phyloP scores from a whole-genome alignment of 2,329 filamentous ascomycete species.

The Alternaria sp. region DNA sequence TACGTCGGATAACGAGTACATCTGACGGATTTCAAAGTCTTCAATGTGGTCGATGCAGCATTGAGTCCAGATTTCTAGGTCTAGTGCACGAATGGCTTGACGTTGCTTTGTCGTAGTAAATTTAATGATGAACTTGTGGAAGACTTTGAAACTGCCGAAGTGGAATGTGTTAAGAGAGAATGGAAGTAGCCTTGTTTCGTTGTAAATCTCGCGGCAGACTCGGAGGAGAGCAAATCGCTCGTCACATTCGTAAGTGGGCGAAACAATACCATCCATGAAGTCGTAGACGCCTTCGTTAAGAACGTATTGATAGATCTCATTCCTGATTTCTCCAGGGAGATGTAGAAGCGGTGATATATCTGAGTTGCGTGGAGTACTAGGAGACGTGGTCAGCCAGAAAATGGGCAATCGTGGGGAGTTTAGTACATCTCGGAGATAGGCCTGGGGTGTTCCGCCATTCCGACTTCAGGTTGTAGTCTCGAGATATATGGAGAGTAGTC shows the following conservation, averaged over 20 bases:
- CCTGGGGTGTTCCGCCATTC: background rate
- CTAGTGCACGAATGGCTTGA: background rate
- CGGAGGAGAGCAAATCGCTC: constrained; percentile 5
- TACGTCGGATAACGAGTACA: background rate
- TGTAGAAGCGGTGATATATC: background rate
- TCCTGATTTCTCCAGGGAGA: constrained; percentile 10
- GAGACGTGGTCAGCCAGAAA: background rate
- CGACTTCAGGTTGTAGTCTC: background rate
- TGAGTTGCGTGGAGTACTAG: background rate
- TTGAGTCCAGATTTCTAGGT: background rate
- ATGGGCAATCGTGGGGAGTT: background rate
- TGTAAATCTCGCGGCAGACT: constrained; percentile 20
- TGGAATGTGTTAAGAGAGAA: constrained; percentile 12
- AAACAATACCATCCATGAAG: background rate
- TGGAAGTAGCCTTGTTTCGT: constrained; percentile 4
- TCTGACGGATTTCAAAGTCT: background rate
- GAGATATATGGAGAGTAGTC: background rate
- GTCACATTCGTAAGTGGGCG: background rate
- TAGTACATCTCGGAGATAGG: background rate
- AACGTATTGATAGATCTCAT: constrained; percentile 6
- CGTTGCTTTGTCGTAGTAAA: background rate
- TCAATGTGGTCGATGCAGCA: background rate
- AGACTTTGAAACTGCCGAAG: background rate
- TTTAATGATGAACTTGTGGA: background rate
- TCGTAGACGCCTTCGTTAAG: background rate